Base-by-base conservation (phyloP, 1,284 basidiomycete genomes). In the Wallemia hederae region DNA sequence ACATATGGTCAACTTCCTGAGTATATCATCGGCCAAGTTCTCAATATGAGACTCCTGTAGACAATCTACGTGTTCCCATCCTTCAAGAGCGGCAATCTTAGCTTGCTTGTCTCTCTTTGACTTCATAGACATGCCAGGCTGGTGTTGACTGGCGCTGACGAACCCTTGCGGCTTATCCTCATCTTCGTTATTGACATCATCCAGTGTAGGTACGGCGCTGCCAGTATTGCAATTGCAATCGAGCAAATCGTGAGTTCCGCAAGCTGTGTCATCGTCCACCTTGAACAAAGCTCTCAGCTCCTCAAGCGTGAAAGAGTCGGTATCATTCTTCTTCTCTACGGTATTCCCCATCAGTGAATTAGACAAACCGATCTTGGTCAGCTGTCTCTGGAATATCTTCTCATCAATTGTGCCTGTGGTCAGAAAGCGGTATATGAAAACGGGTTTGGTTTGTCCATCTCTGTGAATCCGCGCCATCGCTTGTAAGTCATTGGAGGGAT, bases 381-480 rank as follows among this genome's bases (percentile, higher is more conserved):
- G 80, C 71, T 97, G 92, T 59, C 94, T 78, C 71, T 96, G 69
- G 59, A 69, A 72, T 61, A 71, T 70, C 67, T 72, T 74, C 63
- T 75, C 74, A 61, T 75, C 74, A 60, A 75, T 74, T 0, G 73
- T 72, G 31, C 72, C 72, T 24, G 71, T 67, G 0, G 65, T 66
- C 31, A 67, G 59, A 55, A 68, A 59, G 61, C 94, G 80, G 70
- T 99, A 99, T 61, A 98, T 94, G 70, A 81, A 91, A 0, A 92
- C 88, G 0, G 83, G 80, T 34, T 81, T 80, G 68, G 85, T 91
- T 72, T 98, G 94, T 0, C 94, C 94, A 71, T 98, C 92, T 24
- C 87, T 90, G 65, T 7, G 87, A 66, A 92, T 96, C 59, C 94
- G 80, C 60, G 90, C 92, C 92, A 98, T 98, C 0, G 92, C 85